Evolutionary conservation across 2,329 filamentous ascomycete species (phyloP), one percentile per base, ranked within the genome.

Genomic region (Elsinoe batatas): DNA sequence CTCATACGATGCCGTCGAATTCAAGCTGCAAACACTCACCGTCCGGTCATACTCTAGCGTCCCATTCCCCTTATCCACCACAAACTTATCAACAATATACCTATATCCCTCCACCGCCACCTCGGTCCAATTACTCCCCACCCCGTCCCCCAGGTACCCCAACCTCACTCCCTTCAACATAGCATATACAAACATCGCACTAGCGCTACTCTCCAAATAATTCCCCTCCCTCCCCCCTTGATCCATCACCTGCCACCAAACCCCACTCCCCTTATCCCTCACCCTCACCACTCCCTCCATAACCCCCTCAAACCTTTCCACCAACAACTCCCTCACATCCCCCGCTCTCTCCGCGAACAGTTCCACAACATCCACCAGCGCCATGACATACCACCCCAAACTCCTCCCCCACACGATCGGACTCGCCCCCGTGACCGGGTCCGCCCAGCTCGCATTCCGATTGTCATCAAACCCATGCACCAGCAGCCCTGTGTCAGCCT

Each of bases 161-260:
- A 72, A 43, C 30, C 70, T 63, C 7, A 69, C 66, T 0, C 75
- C 79, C 59, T 72, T 76, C 11, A 81, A 64, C 58, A 80, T 65
- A 0, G 76, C 74, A 55, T 78, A 80, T 0, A 73, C 70, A 60
- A 81, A 82, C 75, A 84, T 80, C 1, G 76, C 76, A 8, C 75
- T 77, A 10, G 74, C 78, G 53, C 78, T 81, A 32, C 76, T 78
- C 69, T 84, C 81, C 37, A 84, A 72, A 62, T 81, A 84, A 62
- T 84, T 84, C 0, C 76, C 77, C 32, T 71, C 55, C 2, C 65
- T 61, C 1, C 72, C 73, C 0, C 74, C 72, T 37, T 75, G 72
- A 57, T 73, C 74, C 68, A 83, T 74, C 38, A 83, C 68, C 59
- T 81, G 70, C 76, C 79, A 82, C 75, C 80, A 83, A 2, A 73